Evolutionary conservation across 2,329 filamentous ascomycete genomes (phyloP).

Genomic region (Lachnellula arida): DNA sequence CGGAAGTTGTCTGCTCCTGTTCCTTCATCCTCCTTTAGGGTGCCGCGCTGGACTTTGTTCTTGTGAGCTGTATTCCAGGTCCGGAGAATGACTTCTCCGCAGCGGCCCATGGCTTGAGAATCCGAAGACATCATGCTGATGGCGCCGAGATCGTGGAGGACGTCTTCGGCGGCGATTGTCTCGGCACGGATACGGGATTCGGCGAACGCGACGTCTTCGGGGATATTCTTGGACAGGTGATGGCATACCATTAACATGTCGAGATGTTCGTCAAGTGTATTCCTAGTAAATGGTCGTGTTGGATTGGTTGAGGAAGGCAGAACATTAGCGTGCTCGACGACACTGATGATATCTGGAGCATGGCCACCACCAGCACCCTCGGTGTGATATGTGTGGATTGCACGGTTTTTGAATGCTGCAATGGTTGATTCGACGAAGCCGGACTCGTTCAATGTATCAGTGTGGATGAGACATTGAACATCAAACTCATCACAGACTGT

Average conservation of each 20-base stretch:
- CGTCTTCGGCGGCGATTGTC: slow-evolving; percentile 94
- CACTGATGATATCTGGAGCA: slow-evolving; percentile 91
- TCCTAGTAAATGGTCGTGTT: slow-evolving; percentile 82
- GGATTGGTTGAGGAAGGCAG: slow-evolving; percentile 90
- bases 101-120: slow-evolving; percentile 94
- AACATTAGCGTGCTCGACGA: slow-evolving; percentile 85
- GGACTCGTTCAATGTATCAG: slow-evolving; percentile 92
- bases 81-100: slow-evolving; percentile 85
- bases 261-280: slow-evolving; percentile 92
- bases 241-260: slow-evolving; percentile 99
- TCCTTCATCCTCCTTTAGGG: slow-evolving; percentile 70
- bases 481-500: slow-evolving; percentile 85
- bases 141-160: slow-evolving; percentile 88
- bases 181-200: slow-evolving; percentile 92
- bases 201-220: slow-evolving; percentile 92
- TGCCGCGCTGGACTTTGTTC: slow-evolving; percentile 83
- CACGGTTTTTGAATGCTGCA: slow-evolving; percentile 75
- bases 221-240: slow-evolving; percentile 85
- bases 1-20: slow-evolving; percentile 83
- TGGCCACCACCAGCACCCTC: slow-evolving; percentile 94
- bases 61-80: slow-evolving; percentile 98
- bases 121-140: slow-evolving; percentile 98
- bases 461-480: slow-evolving; percentile 91
- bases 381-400: slow-evolving; percentile 95
- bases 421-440: slow-evolving; percentile 95